phyloP scores from a whole-genome alignment of 805 yeast species.

The Pichia pseudocactophila region DNA sequence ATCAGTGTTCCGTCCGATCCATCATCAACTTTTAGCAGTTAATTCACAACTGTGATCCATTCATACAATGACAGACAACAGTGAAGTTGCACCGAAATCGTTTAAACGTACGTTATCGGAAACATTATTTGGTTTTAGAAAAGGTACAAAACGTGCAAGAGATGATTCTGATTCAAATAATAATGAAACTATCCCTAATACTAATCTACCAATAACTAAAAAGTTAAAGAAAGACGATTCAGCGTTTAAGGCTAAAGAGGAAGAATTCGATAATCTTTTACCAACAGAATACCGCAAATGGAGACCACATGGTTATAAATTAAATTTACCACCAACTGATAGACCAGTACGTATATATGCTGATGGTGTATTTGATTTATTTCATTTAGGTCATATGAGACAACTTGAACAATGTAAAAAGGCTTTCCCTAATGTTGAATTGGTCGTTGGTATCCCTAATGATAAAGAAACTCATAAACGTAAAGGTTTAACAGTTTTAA shows the following conservation, averaged over 20 bases:
- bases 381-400: slow-evolving; percentile 96
- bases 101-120: slow-evolving; percentile 11
- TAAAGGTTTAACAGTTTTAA: slow-evolving; percentile 87
- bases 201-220: slow-evolving; percentile 19
- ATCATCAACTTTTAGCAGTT: background rate
- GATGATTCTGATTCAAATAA: slow-evolving; percentile 4
- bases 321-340: slow-evolving; percentile 77
- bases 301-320: slow-evolving; percentile 69
- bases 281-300: slow-evolving; percentile 66
- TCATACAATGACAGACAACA: background rate
- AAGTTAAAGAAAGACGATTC: slow-evolving; percentile 19
- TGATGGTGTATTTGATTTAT: slow-evolving; percentile 94
- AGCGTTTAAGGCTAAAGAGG: slow-evolving; percentile 36
- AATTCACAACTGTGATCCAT: background rate
- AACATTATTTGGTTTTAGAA: slow-evolving; percentile 10
- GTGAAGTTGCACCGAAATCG: slow-evolving; percentile 2
- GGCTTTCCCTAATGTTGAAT: slow-evolving; percentile 71
- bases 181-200: slow-evolving; percentile 6
- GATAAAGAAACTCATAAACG: slow-evolving; percentile 86
- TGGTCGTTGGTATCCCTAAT: slow-evolving; percentile 88
- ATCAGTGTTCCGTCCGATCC: background rate
- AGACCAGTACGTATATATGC: slow-evolving; percentile 93
- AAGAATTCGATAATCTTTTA: slow-evolving; percentile 49
- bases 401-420: slow-evolving; percentile 96
- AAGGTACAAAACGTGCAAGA: slow-evolving; percentile 4